Evolutionary conservation across 805 yeast genomes (phyloP).

Genomic region (Lipomyces kockii): DNA sequence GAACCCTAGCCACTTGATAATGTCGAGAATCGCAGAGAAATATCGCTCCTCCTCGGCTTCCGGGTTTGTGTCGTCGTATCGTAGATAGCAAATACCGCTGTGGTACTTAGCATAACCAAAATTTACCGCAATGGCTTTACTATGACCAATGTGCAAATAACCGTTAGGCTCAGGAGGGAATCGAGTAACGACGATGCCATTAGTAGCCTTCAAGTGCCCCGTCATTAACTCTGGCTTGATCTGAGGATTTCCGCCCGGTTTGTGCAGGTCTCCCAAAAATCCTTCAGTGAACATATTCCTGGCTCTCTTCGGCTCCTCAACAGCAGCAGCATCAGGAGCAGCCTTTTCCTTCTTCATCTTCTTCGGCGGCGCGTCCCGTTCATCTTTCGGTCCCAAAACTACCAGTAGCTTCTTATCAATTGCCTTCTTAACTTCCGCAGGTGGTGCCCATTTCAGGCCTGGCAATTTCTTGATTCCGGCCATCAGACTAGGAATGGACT

Average conservation of each 20-base stretch:
- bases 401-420: slow-evolving; percentile 77
- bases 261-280: slow-evolving; percentile 90
- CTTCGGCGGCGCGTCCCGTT: slow-evolving; percentile 81
- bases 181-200: slow-evolving; percentile 86
- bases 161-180: slow-evolving; percentile 99
- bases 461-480: slow-evolving; percentile 77
- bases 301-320: slow-evolving; percentile 50
- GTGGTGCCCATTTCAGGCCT: slow-evolving; percentile 88
- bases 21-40: slow-evolving; percentile 78
- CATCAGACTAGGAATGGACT: slow-evolving; percentile 73
- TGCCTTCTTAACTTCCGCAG: slow-evolving; percentile 81
- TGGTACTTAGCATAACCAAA: slow-evolving; percentile 94
- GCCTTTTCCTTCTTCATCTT: slow-evolving; percentile 50
- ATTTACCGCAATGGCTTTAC: slow-evolving; percentile 96
- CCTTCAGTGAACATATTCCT: slow-evolving; percentile 86
- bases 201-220: slow-evolving; percentile 76
- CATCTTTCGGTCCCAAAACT: slow-evolving; percentile 92
- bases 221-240: slow-evolving; percentile 81
- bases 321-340: slow-evolving; percentile 34
- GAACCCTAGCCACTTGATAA: slow-evolving; percentile 94
- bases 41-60: slow-evolving; percentile 96
- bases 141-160: slow-evolving; percentile 94
- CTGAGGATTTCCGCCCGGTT: slow-evolving; percentile 95
- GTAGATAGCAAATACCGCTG: slow-evolving; percentile 84
- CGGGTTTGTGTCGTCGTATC: slow-evolving; percentile 98